Evolutionary conservation across 495 filamentous ascomycete genomes (phyloP), one percentile per base, ranked within the genome.

Genomic region (Podospora comata): DNA sequence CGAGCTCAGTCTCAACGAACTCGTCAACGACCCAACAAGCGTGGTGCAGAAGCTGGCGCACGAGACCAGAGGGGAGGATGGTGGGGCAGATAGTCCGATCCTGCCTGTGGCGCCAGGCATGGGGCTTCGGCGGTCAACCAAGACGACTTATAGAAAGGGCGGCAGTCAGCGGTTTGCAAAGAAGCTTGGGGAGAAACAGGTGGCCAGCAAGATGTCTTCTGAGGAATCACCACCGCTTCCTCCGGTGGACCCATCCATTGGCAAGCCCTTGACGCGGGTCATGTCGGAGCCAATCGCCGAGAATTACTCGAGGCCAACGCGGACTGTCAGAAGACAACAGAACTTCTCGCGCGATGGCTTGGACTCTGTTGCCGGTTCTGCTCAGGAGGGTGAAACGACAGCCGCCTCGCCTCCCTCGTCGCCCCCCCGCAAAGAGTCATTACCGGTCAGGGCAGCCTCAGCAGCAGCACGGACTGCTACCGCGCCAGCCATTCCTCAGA

Each of bases 131-230:
- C 86, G 95, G 65, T 96, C 96, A 53, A 99, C 93, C 18, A 86
- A 92, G 53, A 99, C 95, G 18, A 93, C 92, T 32, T 99, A 99
- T 74, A 84, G 92, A 73, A 91, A 85, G 67, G 80, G 91, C 64
- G 95, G 94, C 15, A 97, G 93, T 80, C 77, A 83, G 20, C 79
- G 79, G 7, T 75, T 71, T 59, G 87, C 84, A 3, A 72, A 77
- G 53, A 78, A 76, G 39, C 85, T 86, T 65, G 73, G 82, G 2
- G 85, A 86, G 39, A 87, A 89, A 60, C 85, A 85, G n/a, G 84
- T 87, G 62, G 77, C 72, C 3, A 88, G 87, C 56, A 26, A 58
- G n/a, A 20, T 58, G 55, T 48, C 39, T 13, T 11, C 39, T 48
- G 39, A 48, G 39, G 88, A 91, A 57, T 71, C 81, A 34, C 78